Evolutionary conservation across 2,329 filamentous ascomycete genomes (phyloP), one percentile per base, ranked within the genome.

Genomic region (Colletotrichum sp.): DNA sequence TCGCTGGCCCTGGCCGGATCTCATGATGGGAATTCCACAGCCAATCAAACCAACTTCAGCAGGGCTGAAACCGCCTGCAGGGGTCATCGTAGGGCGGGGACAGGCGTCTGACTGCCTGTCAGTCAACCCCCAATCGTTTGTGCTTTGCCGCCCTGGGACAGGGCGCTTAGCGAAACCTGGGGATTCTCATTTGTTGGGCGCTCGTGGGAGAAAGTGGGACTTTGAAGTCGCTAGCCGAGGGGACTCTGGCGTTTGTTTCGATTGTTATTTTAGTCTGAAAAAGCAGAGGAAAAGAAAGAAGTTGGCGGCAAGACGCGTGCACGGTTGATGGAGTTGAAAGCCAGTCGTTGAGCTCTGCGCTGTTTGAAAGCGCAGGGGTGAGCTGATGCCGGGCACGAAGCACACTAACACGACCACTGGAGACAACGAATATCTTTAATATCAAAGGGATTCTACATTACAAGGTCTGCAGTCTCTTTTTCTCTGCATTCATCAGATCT

Each of bases 111-210:
- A 77, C 67, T 62, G 28, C 55, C 26, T 34, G 64, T 55, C 55
- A 76, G 49, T 77, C 55, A 34, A 67, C 28, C 52, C 39, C 75
- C 75, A 59, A 65, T 59, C 57, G 26, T 66, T 62, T 66, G 34
- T 26, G 26, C 55, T 34, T 57, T 69, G 49, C 49, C 59, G 36
- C 72, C 72, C 59, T n/a, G 30, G 44, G n/a, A 39, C 26, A 24
- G 10, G 65, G 76, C 76, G 76, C 76, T 66, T 77, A 77, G 69
- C 69, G 64, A 72, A 76, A 67, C 59, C 21, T 34, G 60, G 92
- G 59, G 30, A 63, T 63, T 57, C 32, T 55, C 66, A 69, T 28
- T 67, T 28, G 60, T 24, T 72, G 68, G 36, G 55, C 73, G 69
- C 72, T 30, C 32, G 6, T 28, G 15, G 52, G 15, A n/a, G 6